A percentile compares a stretch with the other conserved stretches of the same genome.
Conservation (phyloP, 176 grass and related monocot genomes). For the Oryza australiensis region DNA sequence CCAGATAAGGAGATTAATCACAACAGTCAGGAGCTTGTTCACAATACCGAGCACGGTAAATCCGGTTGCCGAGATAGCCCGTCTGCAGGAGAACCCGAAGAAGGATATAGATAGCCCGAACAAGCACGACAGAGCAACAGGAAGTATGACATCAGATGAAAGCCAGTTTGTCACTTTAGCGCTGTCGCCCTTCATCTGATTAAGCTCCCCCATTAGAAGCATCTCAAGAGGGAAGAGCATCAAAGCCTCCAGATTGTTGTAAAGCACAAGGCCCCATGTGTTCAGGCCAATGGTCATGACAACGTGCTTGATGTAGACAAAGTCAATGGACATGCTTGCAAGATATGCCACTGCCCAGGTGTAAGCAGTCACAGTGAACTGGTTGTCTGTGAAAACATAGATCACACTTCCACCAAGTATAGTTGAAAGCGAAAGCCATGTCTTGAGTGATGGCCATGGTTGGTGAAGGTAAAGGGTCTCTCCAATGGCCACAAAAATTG, state of each 20-base stretch:
- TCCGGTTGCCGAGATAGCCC: conserved; percentile 77
- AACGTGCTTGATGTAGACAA: conserved; percentile 87
- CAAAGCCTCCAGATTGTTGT: conserved; percentile 88
- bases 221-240: conserved; percentile 77
- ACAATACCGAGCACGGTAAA: conserved; percentile 83
- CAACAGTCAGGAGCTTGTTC: conserved; percentile 77
- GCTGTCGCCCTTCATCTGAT: conserved; percentile 71
- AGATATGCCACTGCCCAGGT: conserved; percentile 77
- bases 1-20: conserved; percentile 80
- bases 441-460: conserved; percentile 73
- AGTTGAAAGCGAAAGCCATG: conserved; percentile 76
- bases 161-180: conserved; percentile 67
- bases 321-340: conserved; percentile 78
- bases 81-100: conserved; percentile 83
- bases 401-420: conserved; percentile 85
- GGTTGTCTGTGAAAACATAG: conserved; percentile 85
- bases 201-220: conserved; percentile 80
- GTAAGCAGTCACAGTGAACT: conserved; percentile 79
- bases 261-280: conserved; percentile 91
- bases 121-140: conserved; percentile 73
- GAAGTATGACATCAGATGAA: conserved; percentile 69
- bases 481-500: conserved; percentile 76
- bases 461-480: conserved; percentile 81
- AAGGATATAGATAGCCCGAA: conserved; percentile 84
- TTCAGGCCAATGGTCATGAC: conserved; percentile 88